Percentiles rank a stretch among this genome's conserved stretches.
Evolutionary conservation across 768 basidiomycete genomes (phyloP).

Genomic region (Neoboletus magnificus): DNA sequence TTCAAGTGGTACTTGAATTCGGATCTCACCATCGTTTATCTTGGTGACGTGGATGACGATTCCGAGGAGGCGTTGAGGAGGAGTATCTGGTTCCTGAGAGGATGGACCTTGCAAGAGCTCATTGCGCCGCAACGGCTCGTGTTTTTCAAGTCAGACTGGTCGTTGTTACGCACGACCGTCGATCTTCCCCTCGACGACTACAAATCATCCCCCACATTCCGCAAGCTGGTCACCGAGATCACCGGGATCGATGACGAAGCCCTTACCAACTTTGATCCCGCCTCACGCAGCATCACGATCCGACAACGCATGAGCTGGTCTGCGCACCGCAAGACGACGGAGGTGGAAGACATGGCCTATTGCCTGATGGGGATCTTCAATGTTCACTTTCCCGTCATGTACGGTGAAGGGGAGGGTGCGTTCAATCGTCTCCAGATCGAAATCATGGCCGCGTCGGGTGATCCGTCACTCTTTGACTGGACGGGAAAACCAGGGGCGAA

Average conservation of each 20-base stretch:
- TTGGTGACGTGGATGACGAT: constrained; percentile 16
- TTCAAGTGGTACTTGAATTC: constrained; percentile 29
- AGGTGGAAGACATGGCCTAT: constrained; percentile 29
- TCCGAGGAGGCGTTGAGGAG: constrained; percentile 12
- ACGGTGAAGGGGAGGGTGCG: constrained; percentile 28
- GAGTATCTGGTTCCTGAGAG: constrained; percentile 25
- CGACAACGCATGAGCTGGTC: constrained; percentile 30
- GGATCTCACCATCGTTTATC: constrained; percentile 24
- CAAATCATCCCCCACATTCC: constrained; percentile 13
- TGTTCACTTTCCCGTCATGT: constrained; percentile 27
- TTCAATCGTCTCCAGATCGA: constrained; percentile 28
- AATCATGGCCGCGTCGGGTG: constrained; percentile 24
- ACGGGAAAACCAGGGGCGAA: constrained; percentile 13
- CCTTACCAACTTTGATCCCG: constrained; percentile 18
- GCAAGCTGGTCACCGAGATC: constrained; percentile 11
- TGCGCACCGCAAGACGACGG: constrained; percentile 26
- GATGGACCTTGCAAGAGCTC: constrained; percentile 28
- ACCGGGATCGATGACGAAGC: constrained; percentile 18
- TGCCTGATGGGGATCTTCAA: constrained; percentile 29
- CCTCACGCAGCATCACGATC: constrained; percentile 12
- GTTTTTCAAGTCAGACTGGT: constrained; percentile 27
- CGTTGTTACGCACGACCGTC: constrained; percentile 7
- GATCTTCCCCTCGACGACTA: constrained; percentile 18
- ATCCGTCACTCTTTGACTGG: constrained; percentile 27
- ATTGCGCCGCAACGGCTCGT: constrained; percentile 22